Base-by-base conservation (phyloP, 2,329 filamentous ascomycete species). In the Colletotrichum sp. region DNA sequence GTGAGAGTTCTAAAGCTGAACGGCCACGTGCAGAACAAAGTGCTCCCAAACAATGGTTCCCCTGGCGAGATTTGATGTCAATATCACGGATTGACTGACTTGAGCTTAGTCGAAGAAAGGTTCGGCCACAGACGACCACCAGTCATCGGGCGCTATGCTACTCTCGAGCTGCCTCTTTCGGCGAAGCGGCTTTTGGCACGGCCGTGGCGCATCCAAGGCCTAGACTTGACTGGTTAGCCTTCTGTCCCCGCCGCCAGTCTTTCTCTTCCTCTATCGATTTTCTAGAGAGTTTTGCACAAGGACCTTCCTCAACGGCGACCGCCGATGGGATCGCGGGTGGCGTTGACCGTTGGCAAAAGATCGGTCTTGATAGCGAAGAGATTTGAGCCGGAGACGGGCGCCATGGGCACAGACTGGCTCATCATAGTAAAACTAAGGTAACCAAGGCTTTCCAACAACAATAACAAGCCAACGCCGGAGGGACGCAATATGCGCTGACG, bases 161-260 rank as follows among this genome's bases (percentile, higher is more conserved):
- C 60, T 63, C 62, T 57, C 18, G 24, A 75, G 73, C 73, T 75
- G 73, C 73, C 73, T 73, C 64, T 75, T 75, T 68, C 57, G 73
- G 73, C 39, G 70, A 73, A 73, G 73, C 70, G 73, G 73, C 63
- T 39, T n/a, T 24, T 44, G 44, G 66, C 26, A 64, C 36, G 48
- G 67, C 16, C 72, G 15, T 75, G 62, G 62, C 36, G 48, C 59
- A 57, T 70, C 8, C 60, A 13, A n/a, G 48, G n/a, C 60, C 60
- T 63, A 13, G 26, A 30, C 60, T 36, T 13, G 30, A 28, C n/a
- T 32, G 60, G 26, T 13, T 32, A 63, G 18, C 16, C 18, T 18
- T 36, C n/a, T 9, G 28, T 39, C 22, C 60, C 32, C 44, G 12
- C 64, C 34, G 28, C 24, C 22, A 26, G 39, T 55, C 28, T 36